phyloP scores from a whole-genome alignment of 2,329 filamentous ascomycete species.

The Aspergillus ochraceus region DNA sequence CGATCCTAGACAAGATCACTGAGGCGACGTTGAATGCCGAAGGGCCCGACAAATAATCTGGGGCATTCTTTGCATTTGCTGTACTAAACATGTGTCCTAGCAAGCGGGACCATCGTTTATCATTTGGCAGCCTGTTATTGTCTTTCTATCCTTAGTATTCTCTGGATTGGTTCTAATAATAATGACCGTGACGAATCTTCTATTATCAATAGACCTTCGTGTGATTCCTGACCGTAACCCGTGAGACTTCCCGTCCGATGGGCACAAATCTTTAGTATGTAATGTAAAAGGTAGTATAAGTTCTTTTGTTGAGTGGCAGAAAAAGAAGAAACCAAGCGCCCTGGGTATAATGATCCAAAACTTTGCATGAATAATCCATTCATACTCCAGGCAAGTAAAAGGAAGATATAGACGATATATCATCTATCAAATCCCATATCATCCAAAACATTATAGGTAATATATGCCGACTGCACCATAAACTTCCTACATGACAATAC shows the following conservation, averaged over 20 bases:
- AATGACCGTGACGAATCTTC: neutral
- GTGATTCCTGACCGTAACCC: neutral
- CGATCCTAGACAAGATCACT: slow-evolving; percentile 69
- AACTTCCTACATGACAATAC: slow-evolving; percentile 67
- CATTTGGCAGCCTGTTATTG: neutral
- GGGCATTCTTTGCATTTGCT: neutral
- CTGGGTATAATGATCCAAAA: slow-evolving; percentile 21
- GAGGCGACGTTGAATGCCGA: slow-evolving; percentile 33
- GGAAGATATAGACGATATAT: neutral
- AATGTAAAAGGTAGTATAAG: neutral
- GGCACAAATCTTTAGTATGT: neutral
- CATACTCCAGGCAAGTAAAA: neutral
- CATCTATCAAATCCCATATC: neutral
- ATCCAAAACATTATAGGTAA: slow-evolving; percentile 7
- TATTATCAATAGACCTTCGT: neutral
- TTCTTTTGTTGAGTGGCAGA: neutral
- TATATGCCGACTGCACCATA: neutral
- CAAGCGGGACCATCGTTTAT: neutral
- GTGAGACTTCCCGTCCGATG: neutral
- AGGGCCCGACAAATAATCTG: neutral
- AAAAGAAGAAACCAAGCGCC: neutral
- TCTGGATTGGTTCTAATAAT: neutral
- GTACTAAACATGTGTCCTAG: neutral
- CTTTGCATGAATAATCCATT: slow-evolving; percentile 3
- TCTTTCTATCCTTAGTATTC: neutral